phyloP scores from a whole-genome alignment of 2,329 filamentous ascomycete genomes.

The Ceratocystis diversiconidia region DNA sequence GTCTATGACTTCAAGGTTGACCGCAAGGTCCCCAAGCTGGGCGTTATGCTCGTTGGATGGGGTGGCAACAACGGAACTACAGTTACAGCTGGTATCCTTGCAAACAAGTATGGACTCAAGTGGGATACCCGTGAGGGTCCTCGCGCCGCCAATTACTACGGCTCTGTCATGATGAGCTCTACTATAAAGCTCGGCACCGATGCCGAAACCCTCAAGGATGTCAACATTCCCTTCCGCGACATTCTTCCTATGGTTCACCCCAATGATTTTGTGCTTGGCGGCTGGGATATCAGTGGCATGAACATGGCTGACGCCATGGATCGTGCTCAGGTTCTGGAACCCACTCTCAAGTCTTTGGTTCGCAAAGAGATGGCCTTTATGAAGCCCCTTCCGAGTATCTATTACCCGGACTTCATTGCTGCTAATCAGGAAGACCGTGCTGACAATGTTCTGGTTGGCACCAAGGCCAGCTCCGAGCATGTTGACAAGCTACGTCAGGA shows the following conservation, averaged over 20 bases:
- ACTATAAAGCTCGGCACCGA: constrained; percentile 94
- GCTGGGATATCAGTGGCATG: constrained; percentile 93
- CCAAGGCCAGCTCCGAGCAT: constrained; percentile 72
- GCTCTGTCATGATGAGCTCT: constrained; percentile 91
- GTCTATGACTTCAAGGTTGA: constrained; percentile 96
- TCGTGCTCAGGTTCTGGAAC: constrained; percentile 85
- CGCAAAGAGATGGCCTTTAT: constrained; percentile 85
- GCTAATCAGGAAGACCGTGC: constrained; percentile 95
- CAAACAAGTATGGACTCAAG: constrained; percentile 70
- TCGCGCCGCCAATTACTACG: constrained; percentile 89
- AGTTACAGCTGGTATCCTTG: constrained; percentile 91
- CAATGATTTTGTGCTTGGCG: constrained; percentile 86
- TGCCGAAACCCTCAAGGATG: constrained; percentile 65
- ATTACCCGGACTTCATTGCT: constrained; percentile 98
- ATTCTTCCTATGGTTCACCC: constrained; percentile 94
- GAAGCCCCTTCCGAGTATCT: constrained; percentile 83
- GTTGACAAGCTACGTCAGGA: constrained; percentile 88
- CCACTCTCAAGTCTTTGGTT: constrained; percentile 77
- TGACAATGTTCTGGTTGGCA: constrained; percentile 74
- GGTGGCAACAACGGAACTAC: constrained; percentile 98
- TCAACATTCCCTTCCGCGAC: constrained; percentile 93
- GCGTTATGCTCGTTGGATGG: constrained; percentile 95
- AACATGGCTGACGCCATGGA: constrained; percentile 89
- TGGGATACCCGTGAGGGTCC: constrained; percentile 92
- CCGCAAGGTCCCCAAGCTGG: constrained; percentile 80